Conservation (phyloP, 2,329 filamentous ascomycete genomes). For the Clonostachys sp. region DNA sequence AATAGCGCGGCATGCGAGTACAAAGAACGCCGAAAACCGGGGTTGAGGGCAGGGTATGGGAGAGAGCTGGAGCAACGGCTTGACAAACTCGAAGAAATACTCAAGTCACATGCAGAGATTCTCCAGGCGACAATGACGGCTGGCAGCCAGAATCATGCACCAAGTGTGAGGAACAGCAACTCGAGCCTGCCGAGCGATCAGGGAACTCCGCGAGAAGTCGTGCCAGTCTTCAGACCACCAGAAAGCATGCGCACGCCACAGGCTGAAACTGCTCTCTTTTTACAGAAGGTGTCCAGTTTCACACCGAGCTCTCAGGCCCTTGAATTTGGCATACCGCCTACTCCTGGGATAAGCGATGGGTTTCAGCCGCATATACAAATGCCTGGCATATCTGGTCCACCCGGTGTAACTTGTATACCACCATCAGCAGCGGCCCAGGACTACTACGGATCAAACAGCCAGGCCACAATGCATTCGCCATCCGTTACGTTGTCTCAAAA, state of each 20-base stretch:
- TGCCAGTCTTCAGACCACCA: conserved; percentile 40
- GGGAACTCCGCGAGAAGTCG: conserved; percentile 46
- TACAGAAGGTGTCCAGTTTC: conserved; percentile 53
- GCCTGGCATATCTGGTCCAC: conserved; percentile 29
- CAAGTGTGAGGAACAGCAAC: conserved; percentile 43
- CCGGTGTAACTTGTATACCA: conserved; percentile 18
- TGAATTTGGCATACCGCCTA: conserved; percentile 44
- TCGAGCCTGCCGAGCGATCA: conserved; percentile 50
- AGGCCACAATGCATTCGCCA: conserved; percentile 49
- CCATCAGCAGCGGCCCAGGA: conserved; percentile 39
- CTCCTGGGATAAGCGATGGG: conserved; percentile 41
- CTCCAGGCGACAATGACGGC: conserved; percentile 50
- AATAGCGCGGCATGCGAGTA: conserved; percentile 63
- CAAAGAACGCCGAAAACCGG: conserved; percentile 65
- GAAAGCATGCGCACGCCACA: conserved; percentile 48
- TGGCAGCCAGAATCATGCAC: conserved; percentile 19
- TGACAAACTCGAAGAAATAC: conserved; percentile 63
- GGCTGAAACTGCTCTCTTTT: conserved; percentile 54
- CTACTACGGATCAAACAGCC: conserved; percentile 36
- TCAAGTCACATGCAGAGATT: conserved; percentile 62
- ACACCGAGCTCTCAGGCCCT: conserved; percentile 37
- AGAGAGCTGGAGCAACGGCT: conserved; percentile 69
- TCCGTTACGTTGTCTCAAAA: conserved; percentile 46
- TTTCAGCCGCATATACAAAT: conserved; percentile 39
- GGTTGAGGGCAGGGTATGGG: conserved; percentile 63